These are phyloP conservation scores for Trichosporon ovoides DNA, from an alignment of 1,284 basidiomycete species.

Conservation along the genomic window DNA sequence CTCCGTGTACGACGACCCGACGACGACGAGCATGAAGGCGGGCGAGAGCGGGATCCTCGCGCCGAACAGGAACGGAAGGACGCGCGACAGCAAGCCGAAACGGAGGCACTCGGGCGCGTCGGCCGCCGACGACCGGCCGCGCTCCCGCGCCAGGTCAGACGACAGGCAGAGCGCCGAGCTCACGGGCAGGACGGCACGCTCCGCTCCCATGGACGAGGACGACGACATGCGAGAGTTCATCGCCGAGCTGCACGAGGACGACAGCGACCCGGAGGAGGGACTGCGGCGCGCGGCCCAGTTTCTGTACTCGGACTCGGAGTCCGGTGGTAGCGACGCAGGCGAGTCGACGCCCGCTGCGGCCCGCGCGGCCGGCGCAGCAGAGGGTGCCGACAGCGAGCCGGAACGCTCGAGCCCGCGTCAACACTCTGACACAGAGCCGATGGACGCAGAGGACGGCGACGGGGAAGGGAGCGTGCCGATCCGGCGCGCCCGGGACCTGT, in stretches of 20 bases:
- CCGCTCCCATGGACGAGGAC: neutral
- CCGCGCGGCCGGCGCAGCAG: neutral
- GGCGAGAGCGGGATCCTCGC: constrained; percentile 7
- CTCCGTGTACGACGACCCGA: constrained; percentile 63
- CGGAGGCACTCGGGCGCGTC: neutral
- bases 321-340: neutral
- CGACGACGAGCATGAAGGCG: constrained; percentile 7
- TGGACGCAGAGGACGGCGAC: constrained; percentile 5
- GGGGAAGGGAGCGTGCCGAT: constrained; percentile 5
- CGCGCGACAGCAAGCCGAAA: neutral
- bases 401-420: neutral
- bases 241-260: neutral
- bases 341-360: neutral
- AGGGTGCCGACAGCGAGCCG: neutral
- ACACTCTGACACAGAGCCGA: neutral
- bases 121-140: neutral
- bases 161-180: neutral
- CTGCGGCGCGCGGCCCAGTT: neutral
- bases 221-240: constrained; percentile 4
- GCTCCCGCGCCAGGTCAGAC: neutral
- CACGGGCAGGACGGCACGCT: neutral
- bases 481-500: neutral
- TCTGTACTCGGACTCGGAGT: constrained; percentile 6
- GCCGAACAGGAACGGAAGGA: constrained; percentile 2
- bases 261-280: neutral